Conservation (phyloP, 2,329 filamentous ascomycete species). For the Hawksworthiomyces lignivorus region DNA sequence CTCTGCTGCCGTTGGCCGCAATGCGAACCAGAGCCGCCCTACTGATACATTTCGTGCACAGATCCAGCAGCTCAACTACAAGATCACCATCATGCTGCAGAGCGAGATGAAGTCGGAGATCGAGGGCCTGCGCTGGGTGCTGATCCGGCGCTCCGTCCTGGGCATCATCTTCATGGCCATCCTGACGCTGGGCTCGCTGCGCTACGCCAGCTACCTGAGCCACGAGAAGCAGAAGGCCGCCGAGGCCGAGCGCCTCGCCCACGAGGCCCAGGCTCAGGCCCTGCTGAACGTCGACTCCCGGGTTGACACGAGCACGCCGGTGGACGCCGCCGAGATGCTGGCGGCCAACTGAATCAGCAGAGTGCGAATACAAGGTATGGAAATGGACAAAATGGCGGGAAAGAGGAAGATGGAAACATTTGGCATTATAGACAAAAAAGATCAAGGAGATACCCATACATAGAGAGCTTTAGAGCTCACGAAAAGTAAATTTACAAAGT, state of each 20-base stretch:
- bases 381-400: not conserved
- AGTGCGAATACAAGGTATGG: conserved; percentile 5
- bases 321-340: conserved; percentile 50
- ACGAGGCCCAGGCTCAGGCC: conserved; percentile 35
- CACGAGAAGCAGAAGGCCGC: conserved; percentile 42
- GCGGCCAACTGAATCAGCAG: conserved; percentile 40
- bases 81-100: conserved; percentile 84
- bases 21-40: too few species aligned
- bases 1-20: too few species aligned
- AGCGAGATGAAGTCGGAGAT: conserved; percentile 89
- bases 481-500: too few species aligned
- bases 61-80: conserved; percentile 93
- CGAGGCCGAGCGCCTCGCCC: conserved; percentile 29
- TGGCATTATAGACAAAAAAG: conserved; percentile 3
- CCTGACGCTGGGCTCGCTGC: conserved; percentile 50
- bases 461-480: too few species aligned
- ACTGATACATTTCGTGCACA: too few species aligned
- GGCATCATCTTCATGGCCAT: conserved; percentile 61
- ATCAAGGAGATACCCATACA: too few species aligned
- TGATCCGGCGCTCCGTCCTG: conserved; percentile 55
- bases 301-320: conserved; percentile 34
- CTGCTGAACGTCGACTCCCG: conserved; percentile 33
- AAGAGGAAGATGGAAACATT: conserved; percentile 1
- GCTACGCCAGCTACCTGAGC: conserved; percentile 50
- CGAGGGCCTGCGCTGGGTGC: conserved; percentile 82